These are phyloP conservation scores for Diaporthe sp. DNA, from an alignment of 2,329 filamentous ascomycete species.

Conservation along the genomic window DNA sequence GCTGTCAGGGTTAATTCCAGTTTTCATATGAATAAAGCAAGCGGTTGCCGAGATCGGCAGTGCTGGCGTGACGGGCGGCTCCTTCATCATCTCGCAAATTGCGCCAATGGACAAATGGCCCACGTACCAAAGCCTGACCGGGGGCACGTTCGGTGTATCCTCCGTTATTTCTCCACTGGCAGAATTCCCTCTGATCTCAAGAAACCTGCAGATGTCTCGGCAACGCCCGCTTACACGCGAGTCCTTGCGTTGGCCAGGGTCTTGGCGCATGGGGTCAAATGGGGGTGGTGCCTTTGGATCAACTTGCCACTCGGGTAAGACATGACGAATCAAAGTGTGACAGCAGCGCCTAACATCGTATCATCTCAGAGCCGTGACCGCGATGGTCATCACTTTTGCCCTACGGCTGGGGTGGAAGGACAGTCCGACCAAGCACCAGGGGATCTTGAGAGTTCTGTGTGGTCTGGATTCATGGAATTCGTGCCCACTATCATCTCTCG, in stretches of 20 bases:
- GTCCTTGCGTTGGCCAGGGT: neutral
- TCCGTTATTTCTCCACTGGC: constrained; percentile 59
- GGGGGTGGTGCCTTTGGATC: constrained; percentile 23
- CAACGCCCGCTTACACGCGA: neutral
- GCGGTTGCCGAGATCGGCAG: constrained; percentile 50
- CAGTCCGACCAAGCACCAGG: neutral
- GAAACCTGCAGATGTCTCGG: neutral
- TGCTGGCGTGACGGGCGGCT: constrained; percentile 57
- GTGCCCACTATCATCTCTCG: constrained; percentile 54
- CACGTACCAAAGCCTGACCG: constrained; percentile 52
- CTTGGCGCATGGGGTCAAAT: neutral
- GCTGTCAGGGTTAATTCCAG: neutral
- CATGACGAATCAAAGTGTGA: neutral
- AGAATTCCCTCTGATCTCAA: too few species aligned
- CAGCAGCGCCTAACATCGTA: neutral
- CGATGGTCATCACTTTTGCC: neutral
- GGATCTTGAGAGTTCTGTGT: neutral
- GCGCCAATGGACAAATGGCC: constrained; percentile 45
- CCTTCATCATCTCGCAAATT: constrained; percentile 51
- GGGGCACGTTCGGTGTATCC: constrained; percentile 57
- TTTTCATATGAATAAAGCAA: constrained; percentile 28
- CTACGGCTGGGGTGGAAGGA: neutral
- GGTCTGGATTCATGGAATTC: constrained; percentile 45
- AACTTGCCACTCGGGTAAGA: constrained; percentile 11
- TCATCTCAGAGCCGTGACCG: neutral